A percentile compares a stretch with the other conserved stretches of the same genome.
phyloP scores from a whole-genome alignment of 2,329 filamentous ascomycete genomes.

The Xylariaceae sp. region DNA sequence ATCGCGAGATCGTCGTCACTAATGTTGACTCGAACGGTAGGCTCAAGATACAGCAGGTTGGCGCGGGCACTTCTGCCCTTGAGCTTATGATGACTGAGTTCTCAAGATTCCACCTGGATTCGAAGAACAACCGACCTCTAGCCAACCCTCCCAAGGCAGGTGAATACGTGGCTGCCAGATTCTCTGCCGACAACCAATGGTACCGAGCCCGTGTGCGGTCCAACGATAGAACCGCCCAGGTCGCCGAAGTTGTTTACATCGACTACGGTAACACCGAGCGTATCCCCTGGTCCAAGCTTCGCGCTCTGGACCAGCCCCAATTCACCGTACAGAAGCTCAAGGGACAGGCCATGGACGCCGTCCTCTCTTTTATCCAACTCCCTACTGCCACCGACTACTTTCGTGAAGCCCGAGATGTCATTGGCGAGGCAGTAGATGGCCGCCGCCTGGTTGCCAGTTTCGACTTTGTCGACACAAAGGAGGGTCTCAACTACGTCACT shows the following conservation, averaged over 20 bases:
- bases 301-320: slow-evolving; percentile 70
- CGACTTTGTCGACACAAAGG: slow-evolving; percentile 72
- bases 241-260: slow-evolving; percentile 86
- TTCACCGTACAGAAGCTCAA: slow-evolving; percentile 80
- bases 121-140: slow-evolving; percentile 70
- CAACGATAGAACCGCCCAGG: slow-evolving; percentile 86
- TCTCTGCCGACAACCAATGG: slow-evolving; percentile 85
- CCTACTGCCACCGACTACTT: slow-evolving; percentile 80
- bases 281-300: slow-evolving; percentile 76
- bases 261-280: slow-evolving; percentile 96
- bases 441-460: slow-evolving; percentile 84
- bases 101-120: slow-evolving; percentile 81
- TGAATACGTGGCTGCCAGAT: slow-evolving; percentile 85
- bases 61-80: slow-evolving; percentile 76
- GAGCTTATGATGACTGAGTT: slow-evolving; percentile 88
- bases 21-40: slow-evolving; percentile 77
- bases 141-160: slow-evolving; percentile 78
- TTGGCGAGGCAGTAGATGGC: slow-evolving; percentile 68
- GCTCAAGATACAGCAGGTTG: slow-evolving; percentile 88
- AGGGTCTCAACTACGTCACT: slow-evolving; percentile 79
- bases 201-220: slow-evolving; percentile 87
- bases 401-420: slow-evolving; percentile 68
- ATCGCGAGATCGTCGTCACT: slow-evolving; percentile 89
- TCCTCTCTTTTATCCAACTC: slow-evolving; percentile 83
- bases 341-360: slow-evolving; percentile 80